Base-by-base conservation (phyloP, 345 rosid species). In the Boechera stricta region DNA sequence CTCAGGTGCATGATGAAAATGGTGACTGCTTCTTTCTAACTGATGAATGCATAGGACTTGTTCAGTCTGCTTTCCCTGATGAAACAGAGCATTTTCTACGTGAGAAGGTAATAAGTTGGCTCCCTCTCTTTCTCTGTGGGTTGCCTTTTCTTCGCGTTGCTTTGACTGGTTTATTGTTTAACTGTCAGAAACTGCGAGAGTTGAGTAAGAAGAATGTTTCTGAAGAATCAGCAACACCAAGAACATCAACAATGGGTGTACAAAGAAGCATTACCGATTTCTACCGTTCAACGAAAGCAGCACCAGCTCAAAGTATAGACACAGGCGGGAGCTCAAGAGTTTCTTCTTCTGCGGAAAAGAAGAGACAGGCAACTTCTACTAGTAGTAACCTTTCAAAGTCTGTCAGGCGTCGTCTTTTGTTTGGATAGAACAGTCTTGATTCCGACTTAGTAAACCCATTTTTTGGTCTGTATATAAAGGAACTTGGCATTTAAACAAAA, bases 181-280 rank as follows among this genome's bases (percentile, higher is more conserved):
- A 36, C 67, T 47, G 61, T 47, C 62, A 77, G 81, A 65, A 64
- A 77, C 53, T 71, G 52, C 12, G 87, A 75, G 75, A 64, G 77
- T 79, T 76, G 2, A 84, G 79, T 64, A 82, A 83, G 83, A 85
- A 84, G 80, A 85, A 81, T 72, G 52, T 54, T 64, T 38, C 72
- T 39, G 83, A 81, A 80, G 87, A 82, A 65, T 69, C 80, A 36
- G 62, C 80, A 39, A 12, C 74, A 29, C 41, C 54, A 69, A 56
- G 71, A 44, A 2, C 64, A 54, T 84, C 84, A 78, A 72, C 88
- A 54, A 76, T 63, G 77, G 90, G 85, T 60, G 77, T 83, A 38
- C 99, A 92, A 48, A 83, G 77, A 32, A 90, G 83, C 24, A 86
- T 95, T 7, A 92, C 88, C 1, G 89, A 88, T 71, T 92, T 92